Conservation (phyloP, 352 stramenopile genomes). For the Blastocystis sp. region DNA sequence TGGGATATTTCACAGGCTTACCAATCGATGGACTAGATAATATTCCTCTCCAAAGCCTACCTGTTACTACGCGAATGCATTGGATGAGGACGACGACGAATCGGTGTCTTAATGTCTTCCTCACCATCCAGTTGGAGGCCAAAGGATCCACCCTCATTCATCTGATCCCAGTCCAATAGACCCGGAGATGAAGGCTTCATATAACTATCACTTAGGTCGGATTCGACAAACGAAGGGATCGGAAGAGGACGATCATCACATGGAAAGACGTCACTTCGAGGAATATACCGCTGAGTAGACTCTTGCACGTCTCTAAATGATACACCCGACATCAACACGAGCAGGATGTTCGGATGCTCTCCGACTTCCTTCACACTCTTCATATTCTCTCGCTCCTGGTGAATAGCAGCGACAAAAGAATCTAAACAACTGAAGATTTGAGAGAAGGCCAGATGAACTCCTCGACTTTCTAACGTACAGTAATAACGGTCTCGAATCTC, state of each 20-base stretch:
- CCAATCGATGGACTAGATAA: conserved; percentile 27
- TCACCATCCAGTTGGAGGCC: background rate
- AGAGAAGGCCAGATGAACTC: background rate
- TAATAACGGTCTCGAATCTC: background rate
- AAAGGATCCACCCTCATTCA: background rate
- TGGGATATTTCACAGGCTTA: background rate
- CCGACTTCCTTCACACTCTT: background rate
- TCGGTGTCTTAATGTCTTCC: background rate
- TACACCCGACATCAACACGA: conserved; percentile 5
- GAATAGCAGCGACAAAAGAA: background rate
- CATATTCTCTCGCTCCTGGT: background rate
- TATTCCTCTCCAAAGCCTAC: background rate
- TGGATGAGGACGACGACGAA: background rate
- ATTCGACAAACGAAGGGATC: conserved; percentile 24
- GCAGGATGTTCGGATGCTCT: conserved; percentile 34
- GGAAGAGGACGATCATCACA: conserved; percentile 29
- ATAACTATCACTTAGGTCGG: conserved; percentile 34
- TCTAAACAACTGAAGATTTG: background rate
- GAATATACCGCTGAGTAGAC: conserved; percentile 33
- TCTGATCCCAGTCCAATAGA: conserved; percentile 11
- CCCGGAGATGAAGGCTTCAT: background rate
- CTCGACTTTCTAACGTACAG: background rate
- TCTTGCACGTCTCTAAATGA: background rate
- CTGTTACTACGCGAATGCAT: background rate
- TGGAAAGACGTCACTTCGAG: conserved; percentile 17